Conservation (phyloP, 2,329 filamentous ascomycete genomes). For the Colletotrichum phormii region DNA sequence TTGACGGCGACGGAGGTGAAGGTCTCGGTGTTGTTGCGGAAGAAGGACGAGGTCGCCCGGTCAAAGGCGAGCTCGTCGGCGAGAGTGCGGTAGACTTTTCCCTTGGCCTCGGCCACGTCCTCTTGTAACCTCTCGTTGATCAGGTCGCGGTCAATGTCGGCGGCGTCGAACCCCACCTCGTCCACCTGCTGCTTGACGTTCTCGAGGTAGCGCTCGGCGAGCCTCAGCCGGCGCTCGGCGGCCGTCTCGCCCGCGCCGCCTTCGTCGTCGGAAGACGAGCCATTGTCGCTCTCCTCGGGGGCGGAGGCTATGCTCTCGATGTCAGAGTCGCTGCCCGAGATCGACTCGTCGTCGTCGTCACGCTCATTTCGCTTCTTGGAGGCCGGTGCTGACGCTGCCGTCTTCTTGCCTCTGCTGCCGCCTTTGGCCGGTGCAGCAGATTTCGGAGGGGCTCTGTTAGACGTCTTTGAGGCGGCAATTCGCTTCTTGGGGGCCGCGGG, state of each 20-base stretch:
- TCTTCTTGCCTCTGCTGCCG: slow-evolving; percentile 22
- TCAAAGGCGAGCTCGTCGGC: slow-evolving; percentile 78
- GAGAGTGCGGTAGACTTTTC: slow-evolving; percentile 86
- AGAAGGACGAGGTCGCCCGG: slow-evolving; percentile 75
- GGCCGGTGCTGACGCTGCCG: slow-evolving; percentile 43
- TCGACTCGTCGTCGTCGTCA: slow-evolving; percentile 71
- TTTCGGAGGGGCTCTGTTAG: slow-evolving; percentile 56
- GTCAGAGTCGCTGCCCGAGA: slow-evolving; percentile 85
- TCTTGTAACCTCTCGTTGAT: slow-evolving; percentile 92
- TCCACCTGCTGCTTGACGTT: slow-evolving; percentile 88
- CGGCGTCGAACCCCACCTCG: slow-evolving; percentile 90
- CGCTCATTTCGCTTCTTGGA: slow-evolving; percentile 61
- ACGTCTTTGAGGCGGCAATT: slow-evolving; percentile 59
- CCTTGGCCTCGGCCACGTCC: slow-evolving; percentile 92
- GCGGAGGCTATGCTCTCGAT: slow-evolving; percentile 60
- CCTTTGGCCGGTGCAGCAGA: slow-evolving; percentile 45
- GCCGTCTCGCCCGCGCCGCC: slow-evolving; percentile 82
- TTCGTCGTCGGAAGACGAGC: slow-evolving; percentile 71
- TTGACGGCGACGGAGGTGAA: slow-evolving; percentile 85
- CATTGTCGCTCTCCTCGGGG: slow-evolving; percentile 58
- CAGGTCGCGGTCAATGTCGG: slow-evolving; percentile 90
- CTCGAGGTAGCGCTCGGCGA: slow-evolving; percentile 93
- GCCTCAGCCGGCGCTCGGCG: slow-evolving; percentile 84
- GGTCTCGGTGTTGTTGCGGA: slow-evolving; percentile 81
- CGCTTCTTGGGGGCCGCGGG: slow-evolving; percentile 70